Evolutionary conservation across 352 stramenopile species (phyloP).

Genomic region (Phytophthora europaea): DNA sequence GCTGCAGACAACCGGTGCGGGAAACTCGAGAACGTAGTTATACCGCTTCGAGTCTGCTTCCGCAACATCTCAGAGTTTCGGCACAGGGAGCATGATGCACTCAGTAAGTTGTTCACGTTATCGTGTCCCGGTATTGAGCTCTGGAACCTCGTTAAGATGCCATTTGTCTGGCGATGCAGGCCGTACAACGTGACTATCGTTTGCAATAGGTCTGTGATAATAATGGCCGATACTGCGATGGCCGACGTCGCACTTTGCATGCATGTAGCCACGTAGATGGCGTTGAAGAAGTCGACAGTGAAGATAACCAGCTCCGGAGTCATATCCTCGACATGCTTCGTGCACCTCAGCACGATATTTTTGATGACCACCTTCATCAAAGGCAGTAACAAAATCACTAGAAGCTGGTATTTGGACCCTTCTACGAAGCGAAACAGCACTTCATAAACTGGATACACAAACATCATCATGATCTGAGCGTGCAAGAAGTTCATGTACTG

Average conservation of each 20-base stretch:
- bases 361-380: background rate
- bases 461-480: slow-evolving; percentile 6
- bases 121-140: background rate
- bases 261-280: background rate
- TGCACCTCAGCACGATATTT: background rate
- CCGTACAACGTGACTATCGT: background rate
- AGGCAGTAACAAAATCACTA: background rate
- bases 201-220: background rate
- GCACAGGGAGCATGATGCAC: background rate
- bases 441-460: slow-evolving; percentile 24
- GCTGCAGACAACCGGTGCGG: background rate
- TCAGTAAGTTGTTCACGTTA: background rate
- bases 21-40: background rate
- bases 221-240: background rate
- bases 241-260: background rate
- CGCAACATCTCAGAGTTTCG: background rate
- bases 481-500: background rate
- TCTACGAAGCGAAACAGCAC: background rate
- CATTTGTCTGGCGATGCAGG: background rate
- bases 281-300: background rate
- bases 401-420: background rate
- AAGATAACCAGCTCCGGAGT: background rate
- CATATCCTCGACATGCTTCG: background rate
- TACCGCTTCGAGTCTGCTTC: background rate
- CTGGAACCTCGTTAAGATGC: background rate